Evolutionary conservation across 2,329 filamentous ascomycete genomes (phyloP), one percentile per base, ranked within the genome.

Genomic region (Neocucurbitaria cava): DNA sequence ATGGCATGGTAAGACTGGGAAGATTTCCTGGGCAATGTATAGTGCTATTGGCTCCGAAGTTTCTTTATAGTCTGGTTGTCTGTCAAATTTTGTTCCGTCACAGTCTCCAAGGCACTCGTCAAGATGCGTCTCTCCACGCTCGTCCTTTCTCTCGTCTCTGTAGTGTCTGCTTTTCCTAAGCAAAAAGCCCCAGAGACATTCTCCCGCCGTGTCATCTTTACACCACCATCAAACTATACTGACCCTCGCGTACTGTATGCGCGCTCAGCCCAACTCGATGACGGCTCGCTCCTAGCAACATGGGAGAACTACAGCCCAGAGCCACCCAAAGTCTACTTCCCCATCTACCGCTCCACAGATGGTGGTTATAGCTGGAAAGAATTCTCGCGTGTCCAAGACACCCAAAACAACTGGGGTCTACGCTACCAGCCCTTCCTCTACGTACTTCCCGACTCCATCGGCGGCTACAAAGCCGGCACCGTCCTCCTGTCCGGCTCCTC

Each of bases 371-470:
- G 82, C 1, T 91, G 89, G 89, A 78, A 79, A 15, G 82, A 88
- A 67, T 78, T 89, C 45, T 85, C 86, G 4, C 80, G 81, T 15
- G 84, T 91, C 9, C 77, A 84, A 13, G 89, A 91, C 68, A 84
- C 83, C 26, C 87, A 89, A 63, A 87, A 89, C 59, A 82, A 82
- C 38, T 86, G 84, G 77, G 89, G 89, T 18, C 71, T 90, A 49
- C 82, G 87, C 26, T 90, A 89, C 65, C 89, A 91, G 65, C 89
- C 89, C 0, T 84, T 85, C 70, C 77, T 91, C 13, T 89, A 89
- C 64, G 81, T 86, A 59, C 81, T 91, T 3, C 83, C 85, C 0
- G 76, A 82, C 38, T 70, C 76, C 3, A 78, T 90, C 45, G 88
- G 83, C 17, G 77, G 79, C 1, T 90, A 82, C 66, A 75, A 80